Base-by-base conservation (phyloP, 306 rosid species). In the Comarum palustre region DNA sequence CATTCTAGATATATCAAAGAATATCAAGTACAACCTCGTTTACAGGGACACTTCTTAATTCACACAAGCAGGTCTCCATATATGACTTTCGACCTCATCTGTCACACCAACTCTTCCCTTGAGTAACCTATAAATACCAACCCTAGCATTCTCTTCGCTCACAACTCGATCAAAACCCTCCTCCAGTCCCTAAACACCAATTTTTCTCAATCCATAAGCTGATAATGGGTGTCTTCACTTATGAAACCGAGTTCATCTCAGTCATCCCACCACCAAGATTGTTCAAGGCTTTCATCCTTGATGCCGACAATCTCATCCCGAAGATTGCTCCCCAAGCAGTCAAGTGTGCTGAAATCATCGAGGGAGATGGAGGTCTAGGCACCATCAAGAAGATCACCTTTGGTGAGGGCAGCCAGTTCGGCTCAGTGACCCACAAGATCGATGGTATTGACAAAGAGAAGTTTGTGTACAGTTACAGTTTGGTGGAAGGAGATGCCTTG, bases 351-450 rank as follows among this genome's bases (percentile, higher is more conserved):
- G 79, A 83, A 25, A 69, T 73, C 45, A 1, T 83, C 13, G 72
- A 79, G 46, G 86, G 84, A 46, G 70, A 79, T 39, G 83, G 83
- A n/a, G 79, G 79, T 3, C 67, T 41, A 4, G 86, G 84, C 10
- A 68, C 83, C 74, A 79, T 83, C 74, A 83, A 73, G 75, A 79
- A 83, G 78, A 55, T 83, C 31, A 72, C 57, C 41, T 75, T 14
- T 85, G 38, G 31, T 17, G 68, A 59, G 38, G 84, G 86, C 83
- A 51, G 55, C 60, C 22, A n/a, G 0, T 42, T 5, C 38, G 5
- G 27, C 12, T 66, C 57, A 2, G 60, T 80, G 54, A 74, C 75
- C 71, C 84, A 82, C 73, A 66, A 14, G 12, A 24, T 84, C 6
- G 86, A 86, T 1, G 66, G 32, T 6, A 1, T 84, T 29, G 93